Conservation (phyloP, 768 basidiomycete genomes). For the Pisolithus microcarpus region DNA sequence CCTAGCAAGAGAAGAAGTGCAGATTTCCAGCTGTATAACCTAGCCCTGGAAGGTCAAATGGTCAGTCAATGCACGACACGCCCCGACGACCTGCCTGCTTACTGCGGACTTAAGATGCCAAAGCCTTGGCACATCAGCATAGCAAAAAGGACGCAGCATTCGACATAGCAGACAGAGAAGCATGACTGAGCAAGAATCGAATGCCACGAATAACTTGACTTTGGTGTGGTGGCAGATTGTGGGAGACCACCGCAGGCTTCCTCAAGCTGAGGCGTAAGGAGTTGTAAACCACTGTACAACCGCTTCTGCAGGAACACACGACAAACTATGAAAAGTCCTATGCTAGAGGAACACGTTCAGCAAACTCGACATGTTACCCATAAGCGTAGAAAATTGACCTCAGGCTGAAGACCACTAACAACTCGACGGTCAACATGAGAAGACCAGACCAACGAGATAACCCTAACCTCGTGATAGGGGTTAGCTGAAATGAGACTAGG, state of each 20-base stretch:
- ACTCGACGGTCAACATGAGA: conserved; percentile 8
- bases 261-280: conserved; percentile 32
- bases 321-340: conserved; percentile 48
- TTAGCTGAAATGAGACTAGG: conserved; percentile 5
- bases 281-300: conserved; percentile 54
- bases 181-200: conserved; percentile 48
- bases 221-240: conserved; percentile 16
- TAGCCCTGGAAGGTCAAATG: conserved; percentile 34
- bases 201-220: conserved; percentile 34
- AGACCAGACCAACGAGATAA: conserved; percentile 3
- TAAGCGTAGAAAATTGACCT: conserved; percentile 13
- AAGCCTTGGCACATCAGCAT: conserved; percentile 68
- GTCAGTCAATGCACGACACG: conserved; percentile 2
- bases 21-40: conserved; percentile 60
- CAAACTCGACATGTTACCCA: background rate
- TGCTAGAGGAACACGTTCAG: conserved; percentile 25
- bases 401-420: conserved; percentile 6
- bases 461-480: conserved; percentile 28
- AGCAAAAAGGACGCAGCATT: conserved; percentile 65
- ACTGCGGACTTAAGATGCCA: conserved; percentile 49
- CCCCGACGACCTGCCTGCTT: conserved; percentile 17
- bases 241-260: conserved; percentile 13
- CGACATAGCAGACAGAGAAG: conserved; percentile 69
- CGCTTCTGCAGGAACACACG: conserved; percentile 50
- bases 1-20: conserved; percentile 56